These are phyloP conservation scores for Aspergillus neotritici DNA, from an alignment of 2,329 filamentous ascomycete genomes.

Conservation along the genomic window DNA sequence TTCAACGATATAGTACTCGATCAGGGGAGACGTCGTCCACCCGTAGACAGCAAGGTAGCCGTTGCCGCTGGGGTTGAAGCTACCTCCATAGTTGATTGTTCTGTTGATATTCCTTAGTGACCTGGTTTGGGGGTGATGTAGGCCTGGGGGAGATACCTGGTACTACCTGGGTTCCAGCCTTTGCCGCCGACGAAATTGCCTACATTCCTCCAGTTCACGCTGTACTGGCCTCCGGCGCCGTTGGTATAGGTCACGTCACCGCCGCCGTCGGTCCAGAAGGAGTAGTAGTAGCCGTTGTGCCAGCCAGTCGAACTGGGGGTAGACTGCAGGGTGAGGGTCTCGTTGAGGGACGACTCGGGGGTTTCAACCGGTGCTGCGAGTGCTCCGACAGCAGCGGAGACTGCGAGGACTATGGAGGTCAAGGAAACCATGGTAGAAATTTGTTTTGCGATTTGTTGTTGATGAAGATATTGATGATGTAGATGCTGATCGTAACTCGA, in stretches of 20 bases:
- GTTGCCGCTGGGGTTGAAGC: constrained; percentile 27
- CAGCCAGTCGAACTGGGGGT: constrained; percentile 27
- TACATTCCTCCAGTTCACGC: constrained; percentile 40
- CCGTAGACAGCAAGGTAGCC: constrained; percentile 36
- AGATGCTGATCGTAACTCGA: neutral
- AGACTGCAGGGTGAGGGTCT: constrained; percentile 11
- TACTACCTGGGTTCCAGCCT: constrained; percentile 52
- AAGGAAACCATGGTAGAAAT: constrained; percentile 23
- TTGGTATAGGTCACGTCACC: constrained; percentile 45
- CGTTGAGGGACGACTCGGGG: constrained; percentile 9
- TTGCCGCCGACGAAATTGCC: constrained; percentile 56
- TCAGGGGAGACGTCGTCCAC: constrained; percentile 34
- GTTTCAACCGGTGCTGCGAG: constrained; percentile 20
- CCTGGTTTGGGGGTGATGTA: neutral
- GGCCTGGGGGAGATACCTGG: constrained; percentile 35
- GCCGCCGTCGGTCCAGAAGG: constrained; percentile 46
- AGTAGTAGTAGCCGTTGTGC: constrained; percentile 46
- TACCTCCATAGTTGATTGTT: constrained; percentile 27
- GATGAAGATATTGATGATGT: neutral
- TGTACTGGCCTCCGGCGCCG: constrained; percentile 41
- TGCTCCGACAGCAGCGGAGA: constrained; percentile 16
- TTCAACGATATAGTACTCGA: constrained; percentile 38
- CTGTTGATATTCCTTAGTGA: constrained; percentile 8
- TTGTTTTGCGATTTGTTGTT: neutral
- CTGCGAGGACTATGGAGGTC: constrained; percentile 18